Conservation (phyloP, 2,329 filamentous ascomycete genomes). For the Mollisiaceae sp. region DNA sequence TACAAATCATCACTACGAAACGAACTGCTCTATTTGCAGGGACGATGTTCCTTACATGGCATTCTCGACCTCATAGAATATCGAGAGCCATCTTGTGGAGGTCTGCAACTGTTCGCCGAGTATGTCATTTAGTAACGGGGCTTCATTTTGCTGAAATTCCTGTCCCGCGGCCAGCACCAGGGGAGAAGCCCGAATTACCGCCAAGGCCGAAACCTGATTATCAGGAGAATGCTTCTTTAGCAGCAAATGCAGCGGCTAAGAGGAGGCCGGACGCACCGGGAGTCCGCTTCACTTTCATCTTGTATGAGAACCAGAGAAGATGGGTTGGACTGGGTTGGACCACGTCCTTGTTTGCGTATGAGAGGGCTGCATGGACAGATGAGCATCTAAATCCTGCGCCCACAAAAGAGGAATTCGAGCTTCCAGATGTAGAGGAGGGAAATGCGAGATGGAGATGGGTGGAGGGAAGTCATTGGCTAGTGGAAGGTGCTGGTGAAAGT, state of each 20-base stretch:
- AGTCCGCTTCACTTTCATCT: slow-evolving; percentile 93
- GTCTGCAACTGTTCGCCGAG: slow-evolving; percentile 72
- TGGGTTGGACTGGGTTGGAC: slow-evolving; percentile 98
- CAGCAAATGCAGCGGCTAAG: slow-evolving; percentile 44
- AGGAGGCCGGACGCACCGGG: slow-evolving; percentile 66
- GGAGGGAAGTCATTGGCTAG: slow-evolving; percentile 80
- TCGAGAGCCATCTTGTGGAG: slow-evolving; percentile 90
- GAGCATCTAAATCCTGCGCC: slow-evolving; percentile 87
- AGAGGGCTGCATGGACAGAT: slow-evolving; percentile 91
- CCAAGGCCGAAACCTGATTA: slow-evolving; percentile 36
- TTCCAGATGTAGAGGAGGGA: slow-evolving; percentile 69
- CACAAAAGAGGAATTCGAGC: slow-evolving; percentile 71
- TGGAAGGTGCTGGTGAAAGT: slow-evolving; percentile 73
- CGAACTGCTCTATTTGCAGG: slow-evolving; percentile 85
- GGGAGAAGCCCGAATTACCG: slow-evolving; percentile 41
- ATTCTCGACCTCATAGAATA: slow-evolving; percentile 84
- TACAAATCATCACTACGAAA: slow-evolving; percentile 84
- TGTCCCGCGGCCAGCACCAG: slow-evolving; percentile 29
- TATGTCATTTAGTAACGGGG: slow-evolving; percentile 78
- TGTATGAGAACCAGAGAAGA: slow-evolving; percentile 94
- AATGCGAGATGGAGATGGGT: slow-evolving; percentile 80
- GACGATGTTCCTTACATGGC: slow-evolving; percentile 88
- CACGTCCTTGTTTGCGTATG: slow-evolving; percentile 85
- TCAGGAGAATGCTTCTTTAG: slow-evolving; percentile 40
- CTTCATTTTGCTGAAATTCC: slow-evolving; percentile 68